Conservation (phyloP, 2,329 filamentous ascomycete genomes). For the Pyrenophora tritici-repentis region DNA sequence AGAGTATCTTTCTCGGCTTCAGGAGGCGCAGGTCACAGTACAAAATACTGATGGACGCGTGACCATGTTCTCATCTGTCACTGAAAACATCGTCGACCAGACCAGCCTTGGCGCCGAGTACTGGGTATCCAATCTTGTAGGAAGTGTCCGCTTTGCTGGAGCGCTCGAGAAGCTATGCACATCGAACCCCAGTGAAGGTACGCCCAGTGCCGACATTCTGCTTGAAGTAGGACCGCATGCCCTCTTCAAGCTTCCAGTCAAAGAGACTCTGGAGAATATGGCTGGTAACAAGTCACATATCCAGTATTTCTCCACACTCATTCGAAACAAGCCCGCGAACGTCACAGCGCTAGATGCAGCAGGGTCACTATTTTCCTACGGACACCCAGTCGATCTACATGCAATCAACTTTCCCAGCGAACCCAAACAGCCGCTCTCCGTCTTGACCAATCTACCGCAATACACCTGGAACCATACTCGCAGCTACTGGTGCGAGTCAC, state of each 20-base stretch:
- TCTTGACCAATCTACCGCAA: slow-evolving; percentile 31
- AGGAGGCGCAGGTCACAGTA: slow-evolving; percentile 3
- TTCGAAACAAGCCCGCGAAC: slow-evolving; percentile 15
- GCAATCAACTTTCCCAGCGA: slow-evolving; percentile 12
- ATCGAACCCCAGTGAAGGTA: background rate
- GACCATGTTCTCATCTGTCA: slow-evolving; percentile 24
- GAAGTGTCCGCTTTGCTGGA: slow-evolving; percentile 17
- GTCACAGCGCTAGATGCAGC: slow-evolving; percentile 11
- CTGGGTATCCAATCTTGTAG: slow-evolving; percentile 34
- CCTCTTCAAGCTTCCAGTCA: slow-evolving; percentile 12
- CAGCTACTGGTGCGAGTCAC: slow-evolving; percentile 34
- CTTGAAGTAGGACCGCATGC: slow-evolving; percentile 23
- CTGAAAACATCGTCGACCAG: slow-evolving; percentile 7
- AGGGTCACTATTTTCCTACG: background rate
- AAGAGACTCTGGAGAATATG: slow-evolving; percentile 6
- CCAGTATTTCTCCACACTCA: slow-evolving; percentile 10
- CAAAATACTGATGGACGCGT: background rate
- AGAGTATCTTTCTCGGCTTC: slow-evolving; percentile 19
- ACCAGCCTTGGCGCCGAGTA: slow-evolving; percentile 24
- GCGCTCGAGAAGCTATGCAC: slow-evolving; percentile 6
- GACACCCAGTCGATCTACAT: slow-evolving; percentile 6
- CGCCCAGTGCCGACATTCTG: slow-evolving; percentile 2
- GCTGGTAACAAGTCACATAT: slow-evolving; percentile 4
- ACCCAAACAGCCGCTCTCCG: slow-evolving; percentile 6
- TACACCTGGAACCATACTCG: slow-evolving; percentile 44